These are phyloP conservation scores for Eleusine coracana DNA, from an alignment of 176 grass and related monocot species.

Conservation along the genomic window DNA sequence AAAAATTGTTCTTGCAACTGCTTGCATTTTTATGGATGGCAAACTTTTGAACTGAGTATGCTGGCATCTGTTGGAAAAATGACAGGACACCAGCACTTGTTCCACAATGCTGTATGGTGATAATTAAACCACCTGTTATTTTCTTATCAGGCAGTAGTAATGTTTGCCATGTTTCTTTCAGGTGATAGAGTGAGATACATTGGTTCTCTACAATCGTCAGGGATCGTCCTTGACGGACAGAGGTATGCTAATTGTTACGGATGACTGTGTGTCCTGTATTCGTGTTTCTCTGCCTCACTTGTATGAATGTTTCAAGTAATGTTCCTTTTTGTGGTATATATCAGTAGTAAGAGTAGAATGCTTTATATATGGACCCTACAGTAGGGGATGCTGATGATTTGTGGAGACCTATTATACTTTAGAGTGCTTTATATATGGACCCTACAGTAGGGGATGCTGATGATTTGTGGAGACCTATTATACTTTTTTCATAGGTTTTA, in stretches of 20 bases:
- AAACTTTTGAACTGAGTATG: conserved; percentile 6
- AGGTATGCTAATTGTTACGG: conserved; percentile 41
- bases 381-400: neutral
- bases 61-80: conserved; percentile 6
- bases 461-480: neutral
- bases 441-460: neutral
- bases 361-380: neutral
- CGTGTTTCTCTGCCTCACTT: neutral
- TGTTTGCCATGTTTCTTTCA: conserved; percentile 51
- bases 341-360: neutral
- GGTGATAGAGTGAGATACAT: conserved; percentile 96
- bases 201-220: conserved; percentile 38
- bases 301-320: neutral
- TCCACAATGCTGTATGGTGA: conserved; percentile 23
- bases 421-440: neutral
- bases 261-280: neutral
- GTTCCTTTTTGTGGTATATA: neutral
- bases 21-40: neutral
- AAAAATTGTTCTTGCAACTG: neutral
- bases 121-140: conserved; percentile 26
- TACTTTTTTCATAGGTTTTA: neutral
- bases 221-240: conserved; percentile 47
- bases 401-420: neutral
- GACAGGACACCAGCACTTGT: neutral
- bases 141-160: conserved; percentile 28